phyloP scores from a whole-genome alignment of 306 rosid species.

The Cajanus cajan region DNA sequence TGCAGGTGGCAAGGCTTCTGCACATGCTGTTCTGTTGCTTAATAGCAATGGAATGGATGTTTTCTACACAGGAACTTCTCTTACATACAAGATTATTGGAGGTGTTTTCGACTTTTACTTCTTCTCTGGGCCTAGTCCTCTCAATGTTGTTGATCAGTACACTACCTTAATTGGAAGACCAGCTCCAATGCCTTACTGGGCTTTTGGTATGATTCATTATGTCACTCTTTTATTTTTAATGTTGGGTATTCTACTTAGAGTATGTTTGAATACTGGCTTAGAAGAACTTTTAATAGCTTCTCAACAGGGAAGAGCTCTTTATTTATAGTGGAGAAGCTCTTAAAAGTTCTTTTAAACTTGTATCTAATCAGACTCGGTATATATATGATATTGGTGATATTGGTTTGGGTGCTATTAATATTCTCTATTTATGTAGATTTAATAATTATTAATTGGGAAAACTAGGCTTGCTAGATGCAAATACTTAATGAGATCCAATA shows the following conservation, averaged over 20 bases:
- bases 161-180: slow-evolving; percentile 88
- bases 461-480: neutral
- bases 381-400: neutral
- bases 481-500: neutral
- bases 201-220: slow-evolving; percentile 63
- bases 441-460: neutral
- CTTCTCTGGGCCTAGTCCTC: slow-evolving; percentile 85
- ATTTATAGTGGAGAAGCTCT: no score
- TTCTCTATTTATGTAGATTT: slow-evolving; percentile 9
- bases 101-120: slow-evolving; percentile 91
- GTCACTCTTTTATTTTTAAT: neutral
- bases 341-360: no score
- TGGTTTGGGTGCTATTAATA: neutral
- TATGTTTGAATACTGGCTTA: no score
- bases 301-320: no score
- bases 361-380: no score
- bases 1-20: slow-evolving; percentile 55
- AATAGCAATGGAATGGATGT: slow-evolving; percentile 98
- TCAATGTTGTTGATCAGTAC: slow-evolving; percentile 87
- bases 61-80: slow-evolving; percentile 69
- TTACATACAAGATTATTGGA: slow-evolving; percentile 85
- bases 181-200: slow-evolving; percentile 99
- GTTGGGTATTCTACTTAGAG: neutral
- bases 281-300: no score
- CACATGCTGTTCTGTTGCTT: slow-evolving; percentile 82